A percentile compares a stretch with the other conserved stretches of the same genome.
Conservation (phyloP, 2,329 filamentous ascomycete species). For the Colletotrichum brevisporum region DNA sequence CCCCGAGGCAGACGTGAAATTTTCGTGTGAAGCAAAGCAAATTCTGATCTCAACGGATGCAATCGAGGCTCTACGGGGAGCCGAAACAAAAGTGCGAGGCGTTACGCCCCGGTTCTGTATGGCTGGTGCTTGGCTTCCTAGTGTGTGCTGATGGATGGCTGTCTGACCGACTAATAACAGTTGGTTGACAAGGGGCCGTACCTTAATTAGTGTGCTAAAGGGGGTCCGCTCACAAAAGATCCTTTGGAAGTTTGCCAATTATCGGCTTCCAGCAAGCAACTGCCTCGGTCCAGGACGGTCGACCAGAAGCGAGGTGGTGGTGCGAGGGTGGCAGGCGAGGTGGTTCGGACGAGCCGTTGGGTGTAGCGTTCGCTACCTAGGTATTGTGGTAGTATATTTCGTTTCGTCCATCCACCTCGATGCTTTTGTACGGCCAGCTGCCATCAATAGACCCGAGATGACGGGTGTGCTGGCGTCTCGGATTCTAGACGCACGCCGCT, state of each 20-base stretch:
- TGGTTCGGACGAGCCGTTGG: constrained; percentile 28
- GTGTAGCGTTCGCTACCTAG: constrained; percentile 8
- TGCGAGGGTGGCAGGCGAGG: constrained; percentile 27
- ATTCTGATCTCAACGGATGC: constrained; percentile 4
- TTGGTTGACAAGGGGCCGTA: constrained; percentile 13
- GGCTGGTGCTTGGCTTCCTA: constrained; percentile 13
- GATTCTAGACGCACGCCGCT: constrained; percentile 5
- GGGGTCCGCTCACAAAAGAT: constrained; percentile 33
- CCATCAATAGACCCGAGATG: constrained; percentile 1
- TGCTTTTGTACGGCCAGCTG: not conserved
- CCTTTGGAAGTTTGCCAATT: constrained; percentile 32
- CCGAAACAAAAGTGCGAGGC: constrained; percentile 17
- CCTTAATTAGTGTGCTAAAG: constrained; percentile 24
- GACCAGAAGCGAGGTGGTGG: constrained; percentile 13
- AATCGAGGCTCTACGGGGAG: constrained; percentile 3
- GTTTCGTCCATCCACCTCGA: constrained; percentile 24
- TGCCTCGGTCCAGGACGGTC: constrained; percentile 8
- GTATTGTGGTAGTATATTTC: not conserved
- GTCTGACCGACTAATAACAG: constrained; percentile 19
- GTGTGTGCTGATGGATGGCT: constrained; percentile 14
- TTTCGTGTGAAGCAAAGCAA: not conserved
- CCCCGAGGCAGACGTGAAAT: constrained; percentile 1
- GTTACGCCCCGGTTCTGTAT: not conserved
- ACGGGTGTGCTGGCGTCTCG: not conserved
- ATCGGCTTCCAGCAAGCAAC: constrained; percentile 24